Base-by-base conservation (phyloP, 2,329 filamentous ascomycete genomes). In the Fusarium albidum region DNA sequence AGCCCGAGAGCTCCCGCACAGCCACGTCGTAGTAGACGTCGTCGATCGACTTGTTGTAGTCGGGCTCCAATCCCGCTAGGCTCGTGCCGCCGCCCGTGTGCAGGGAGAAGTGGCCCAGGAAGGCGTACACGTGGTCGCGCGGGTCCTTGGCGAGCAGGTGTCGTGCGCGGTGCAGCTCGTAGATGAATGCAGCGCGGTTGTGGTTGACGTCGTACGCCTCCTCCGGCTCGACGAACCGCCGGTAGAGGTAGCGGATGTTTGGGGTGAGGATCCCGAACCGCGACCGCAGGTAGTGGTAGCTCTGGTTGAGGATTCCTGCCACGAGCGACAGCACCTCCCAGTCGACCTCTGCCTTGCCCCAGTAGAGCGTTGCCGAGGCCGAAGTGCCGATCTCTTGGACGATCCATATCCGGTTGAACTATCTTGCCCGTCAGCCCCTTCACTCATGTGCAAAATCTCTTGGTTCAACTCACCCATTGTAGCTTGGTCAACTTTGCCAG, bases 321-420 rank as follows among this genome's bases (percentile, higher is more conserved):
- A 72, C 72, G 14, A 33, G 52, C 5, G 69, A 73, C 14, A 73
- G 63, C 13, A 52, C 53, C 13, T 70, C 63, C 72, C 72, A 74
- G 44, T 71, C 67, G 6, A 74, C 57, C 21, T 69, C 58, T 3
- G 61, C 58, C 4, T 69, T 54, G 12, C 72, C 72, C 72, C 72
- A 74, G 58, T 68, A 70, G 1, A 74, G 66, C 3, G 67, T 71
- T 1, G 72, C 71, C 0, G 71, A 60, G 3, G 72, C 62, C 4
- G 39, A 29, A 3, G 72, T 74, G 33, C 72, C 72, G 18, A 74
- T 73, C 17, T 74, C 72, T 29, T 74, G 72, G 17, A 71, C 71
- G 26, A 74, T 73, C 72, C 72, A 74, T 32, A 73, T 66, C 10
- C 72, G 68, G 25, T 68, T 65, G 29, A 74, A 74, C 72, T 73